Percentiles rank a stretch among this genome's conserved stretches.
Conservation (phyloP, 2,329 filamentous ascomycete genomes). For the Bertia moriformis region DNA sequence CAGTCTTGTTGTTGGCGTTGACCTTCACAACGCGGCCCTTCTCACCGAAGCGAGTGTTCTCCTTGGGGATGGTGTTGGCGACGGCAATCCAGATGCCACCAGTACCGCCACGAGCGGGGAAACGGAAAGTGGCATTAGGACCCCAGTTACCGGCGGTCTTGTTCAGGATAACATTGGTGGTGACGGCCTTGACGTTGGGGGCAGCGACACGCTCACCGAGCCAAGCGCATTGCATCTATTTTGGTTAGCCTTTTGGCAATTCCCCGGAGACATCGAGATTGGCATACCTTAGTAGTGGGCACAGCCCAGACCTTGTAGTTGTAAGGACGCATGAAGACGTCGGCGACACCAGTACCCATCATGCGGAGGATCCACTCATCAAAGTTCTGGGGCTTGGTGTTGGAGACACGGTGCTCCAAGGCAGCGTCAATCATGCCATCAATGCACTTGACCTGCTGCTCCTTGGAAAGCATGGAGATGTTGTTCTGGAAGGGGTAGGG, state of each 20-base stretch:
- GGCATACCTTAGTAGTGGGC: constrained; percentile 77
- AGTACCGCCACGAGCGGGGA: constrained; percentile 87
- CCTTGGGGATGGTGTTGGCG: constrained; percentile 76
- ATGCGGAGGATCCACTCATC: constrained; percentile 96
- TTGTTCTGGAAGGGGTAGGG: constrained; percentile 99
- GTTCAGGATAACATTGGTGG: constrained; percentile 85
- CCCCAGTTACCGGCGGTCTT: constrained; percentile 97
- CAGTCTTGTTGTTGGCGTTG: constrained; percentile 71
- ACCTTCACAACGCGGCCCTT: constrained; percentile 74
- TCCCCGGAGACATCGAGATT: constrained; percentile 1
- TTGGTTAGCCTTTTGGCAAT: not conserved
- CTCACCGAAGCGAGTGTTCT: constrained; percentile 84
- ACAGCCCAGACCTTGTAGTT: constrained; percentile 99
- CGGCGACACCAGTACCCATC: constrained; percentile 75
- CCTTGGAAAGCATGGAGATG: constrained; percentile 93
- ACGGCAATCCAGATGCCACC: constrained; percentile 99
- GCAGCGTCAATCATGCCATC: constrained; percentile 94
- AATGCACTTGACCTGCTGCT: constrained; percentile 87
- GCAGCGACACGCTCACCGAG: constrained; percentile 96
- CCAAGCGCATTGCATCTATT: constrained; percentile 96
- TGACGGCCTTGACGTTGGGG: constrained; percentile 84
- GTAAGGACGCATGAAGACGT: constrained; percentile 98
- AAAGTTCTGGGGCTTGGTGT: constrained; percentile 87
- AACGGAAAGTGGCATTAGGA: constrained; percentile 94
- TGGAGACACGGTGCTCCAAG: constrained; percentile 70